Evolutionary conservation across 2,329 filamentous ascomycete genomes (phyloP), one percentile per base, ranked within the genome.

Genomic region (Colletotrichum costaricense): DNA sequence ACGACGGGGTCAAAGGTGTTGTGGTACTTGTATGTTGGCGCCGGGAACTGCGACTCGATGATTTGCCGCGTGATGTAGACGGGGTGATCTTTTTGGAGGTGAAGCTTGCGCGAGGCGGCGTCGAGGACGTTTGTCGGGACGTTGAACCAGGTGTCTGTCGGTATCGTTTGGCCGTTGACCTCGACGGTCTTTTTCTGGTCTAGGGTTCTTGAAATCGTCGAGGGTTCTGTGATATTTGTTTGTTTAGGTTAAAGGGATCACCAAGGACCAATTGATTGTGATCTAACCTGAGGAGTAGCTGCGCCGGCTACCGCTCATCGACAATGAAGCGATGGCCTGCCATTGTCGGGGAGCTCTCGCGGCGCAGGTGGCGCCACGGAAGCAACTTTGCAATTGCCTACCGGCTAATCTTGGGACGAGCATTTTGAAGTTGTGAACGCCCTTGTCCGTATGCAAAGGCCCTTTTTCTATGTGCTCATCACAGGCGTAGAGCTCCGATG

Each of bases 71-170:
- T 98, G 78, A 98, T 97, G 77, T 90, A 91, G 46, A 99, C 88
- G 28, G 97, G 97, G 80, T 99, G 97, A 82, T 98, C 92, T 74
- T 92, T 90, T 80, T 97, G 92, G n/a, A 97, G 89, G 83, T 99
- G 97, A n/a, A 99, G 88, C 67, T 90, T 91, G 74, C 95, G 93
- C 59, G 91, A 88, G 60, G 97, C 89, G 69, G 94, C 91, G 26
- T 91, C 86, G 60, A 95, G 85, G 75, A 99, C 95, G 68, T 92
- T 93, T 30, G 89, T 78, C 4, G 96, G 92, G 16, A 94, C 88
- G 83, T 99, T 99, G 83, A 93, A 97, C 93, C 95, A 98, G 65
- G 88, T 83, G 80, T 98, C 95, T 22, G 89, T 92, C 22, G 84
- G 80, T 81, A 95, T 95, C 11, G 83, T 84, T 74, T 87, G 88